Evolutionary conservation across 164 flowering plant genomes (phyloP).

Genomic region (Aristolochia californica): DNA sequence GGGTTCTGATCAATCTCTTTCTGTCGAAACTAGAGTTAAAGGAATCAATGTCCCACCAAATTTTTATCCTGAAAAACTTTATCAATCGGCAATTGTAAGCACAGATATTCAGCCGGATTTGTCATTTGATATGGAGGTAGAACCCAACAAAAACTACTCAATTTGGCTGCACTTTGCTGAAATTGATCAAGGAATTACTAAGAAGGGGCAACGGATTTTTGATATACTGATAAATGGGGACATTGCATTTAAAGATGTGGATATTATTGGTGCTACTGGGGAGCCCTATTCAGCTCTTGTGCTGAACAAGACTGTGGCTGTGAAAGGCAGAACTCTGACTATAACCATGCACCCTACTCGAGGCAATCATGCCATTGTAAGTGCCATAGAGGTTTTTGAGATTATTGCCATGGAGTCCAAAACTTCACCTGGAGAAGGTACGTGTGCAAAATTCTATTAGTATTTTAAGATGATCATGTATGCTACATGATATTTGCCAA

Average conservation of each 20-base stretch:
- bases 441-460: not conserved
- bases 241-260: slow-evolving; percentile 50
- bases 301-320: slow-evolving; percentile 65
- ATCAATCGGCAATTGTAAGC: slow-evolving; percentile 61
- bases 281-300: slow-evolving; percentile 57
- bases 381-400: slow-evolving; percentile 88
- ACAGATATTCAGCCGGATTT: slow-evolving; percentile 55
- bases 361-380: slow-evolving; percentile 56
- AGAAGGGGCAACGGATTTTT: slow-evolving; percentile 66
- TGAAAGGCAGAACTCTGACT: slow-evolving; percentile 71
- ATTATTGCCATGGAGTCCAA: slow-evolving; percentile 55
- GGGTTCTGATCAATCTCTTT: slow-evolving; percentile 31
- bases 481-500: not conserved
- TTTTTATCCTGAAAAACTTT: slow-evolving; percentile 75
- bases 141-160: slow-evolving; percentile 82
- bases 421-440: slow-evolving; percentile 74
- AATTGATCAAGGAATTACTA: slow-evolving; percentile 51
- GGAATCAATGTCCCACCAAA: slow-evolving; percentile 58
- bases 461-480: not conserved
- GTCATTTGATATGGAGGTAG: slow-evolving; percentile 63
- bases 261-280: slow-evolving; percentile 55
- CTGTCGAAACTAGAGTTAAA: slow-evolving; percentile 39
- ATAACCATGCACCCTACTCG: slow-evolving; percentile 54
- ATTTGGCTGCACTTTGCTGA: slow-evolving; percentile 97
- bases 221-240: slow-evolving; percentile 85